Evolutionary conservation across 2,329 filamentous ascomycete species (phyloP).

Genomic region (Penicillium sp.): DNA sequence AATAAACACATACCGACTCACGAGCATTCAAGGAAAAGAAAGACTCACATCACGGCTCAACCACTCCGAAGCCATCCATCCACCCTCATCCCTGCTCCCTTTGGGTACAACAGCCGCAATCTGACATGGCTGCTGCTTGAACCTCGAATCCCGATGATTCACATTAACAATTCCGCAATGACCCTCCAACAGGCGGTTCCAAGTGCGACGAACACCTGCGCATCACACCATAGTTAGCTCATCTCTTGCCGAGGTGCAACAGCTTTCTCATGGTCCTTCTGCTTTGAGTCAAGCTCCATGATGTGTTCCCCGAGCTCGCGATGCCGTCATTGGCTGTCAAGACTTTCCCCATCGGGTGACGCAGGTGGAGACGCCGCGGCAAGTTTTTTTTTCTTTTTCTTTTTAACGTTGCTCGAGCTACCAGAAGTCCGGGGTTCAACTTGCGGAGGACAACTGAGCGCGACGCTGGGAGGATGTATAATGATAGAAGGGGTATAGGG

Average conservation of each 20-base stretch:
- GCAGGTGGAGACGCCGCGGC: slow-evolving; percentile 23
- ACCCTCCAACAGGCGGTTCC: slow-evolving; percentile 72
- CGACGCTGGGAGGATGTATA: too few relatives aligned
- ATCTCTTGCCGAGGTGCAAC: not conserved
- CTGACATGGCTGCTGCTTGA: slow-evolving; percentile 71
- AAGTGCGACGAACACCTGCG: slow-evolving; percentile 69
- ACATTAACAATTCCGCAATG: slow-evolving; percentile 77
- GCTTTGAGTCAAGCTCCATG: not conserved
- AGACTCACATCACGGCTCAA: slow-evolving; percentile 38
- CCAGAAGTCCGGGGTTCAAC: not conserved
- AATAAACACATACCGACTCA: not conserved
- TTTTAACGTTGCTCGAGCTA: not conserved
- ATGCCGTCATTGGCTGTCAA: slow-evolving; percentile 21
- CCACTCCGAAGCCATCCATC: slow-evolving; percentile 44
- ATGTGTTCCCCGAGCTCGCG: not conserved
- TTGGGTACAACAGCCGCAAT: slow-evolving; percentile 77
- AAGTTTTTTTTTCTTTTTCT: not conserved
- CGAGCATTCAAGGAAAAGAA: not conserved
- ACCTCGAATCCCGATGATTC: slow-evolving; percentile 56
- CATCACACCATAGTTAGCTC: slow-evolving; percentile 22
- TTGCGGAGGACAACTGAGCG: too few relatives aligned
- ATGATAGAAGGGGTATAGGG: slow-evolving; percentile 1
- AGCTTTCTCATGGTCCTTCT: not conserved
- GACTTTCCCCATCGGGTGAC: slow-evolving; percentile 31
- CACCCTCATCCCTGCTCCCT: slow-evolving; percentile 43